Evolutionary conservation across 73 alveolate species (phyloP).

Genomic region (Tetrahymena thermophila): DNA sequence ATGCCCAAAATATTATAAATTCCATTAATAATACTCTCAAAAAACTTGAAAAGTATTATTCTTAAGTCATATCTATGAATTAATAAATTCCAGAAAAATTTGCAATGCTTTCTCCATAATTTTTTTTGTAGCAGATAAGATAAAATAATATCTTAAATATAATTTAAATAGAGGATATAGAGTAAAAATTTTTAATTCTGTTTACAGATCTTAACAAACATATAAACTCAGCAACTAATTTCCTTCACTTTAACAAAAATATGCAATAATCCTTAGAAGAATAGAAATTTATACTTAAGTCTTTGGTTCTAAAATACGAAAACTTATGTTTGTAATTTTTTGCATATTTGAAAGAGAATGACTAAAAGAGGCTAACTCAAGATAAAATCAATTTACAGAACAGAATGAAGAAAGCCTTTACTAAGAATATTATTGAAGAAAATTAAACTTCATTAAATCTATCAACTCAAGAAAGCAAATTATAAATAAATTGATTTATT

Average conservation of each 20-base stretch:
- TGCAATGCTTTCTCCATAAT: background rate
- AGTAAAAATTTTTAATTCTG: background rate
- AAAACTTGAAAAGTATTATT: background rate
- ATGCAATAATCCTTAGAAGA: background rate
- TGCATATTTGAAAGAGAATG: background rate
- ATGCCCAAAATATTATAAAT: background rate
- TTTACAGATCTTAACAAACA: background rate
- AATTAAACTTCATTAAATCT: background rate
- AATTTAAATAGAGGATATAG: background rate
- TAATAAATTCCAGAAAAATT: background rate
- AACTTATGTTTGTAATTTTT: background rate
- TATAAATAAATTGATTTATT: too few species aligned
- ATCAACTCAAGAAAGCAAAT: background rate
- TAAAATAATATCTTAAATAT: background rate
- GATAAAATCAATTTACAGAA: background rate
- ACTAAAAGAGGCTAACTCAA: background rate
- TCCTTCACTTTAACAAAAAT: background rate
- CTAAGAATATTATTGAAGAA: background rate
- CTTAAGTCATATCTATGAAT: background rate
- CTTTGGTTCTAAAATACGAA: background rate
- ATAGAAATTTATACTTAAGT: background rate
- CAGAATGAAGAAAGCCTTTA: background rate
- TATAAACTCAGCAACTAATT: background rate
- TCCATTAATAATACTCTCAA: background rate
- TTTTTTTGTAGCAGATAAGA: background rate